phyloP scores from a whole-genome alignment of 768 basidiomycete genomes.

The Psilocybe azurescens region DNA sequence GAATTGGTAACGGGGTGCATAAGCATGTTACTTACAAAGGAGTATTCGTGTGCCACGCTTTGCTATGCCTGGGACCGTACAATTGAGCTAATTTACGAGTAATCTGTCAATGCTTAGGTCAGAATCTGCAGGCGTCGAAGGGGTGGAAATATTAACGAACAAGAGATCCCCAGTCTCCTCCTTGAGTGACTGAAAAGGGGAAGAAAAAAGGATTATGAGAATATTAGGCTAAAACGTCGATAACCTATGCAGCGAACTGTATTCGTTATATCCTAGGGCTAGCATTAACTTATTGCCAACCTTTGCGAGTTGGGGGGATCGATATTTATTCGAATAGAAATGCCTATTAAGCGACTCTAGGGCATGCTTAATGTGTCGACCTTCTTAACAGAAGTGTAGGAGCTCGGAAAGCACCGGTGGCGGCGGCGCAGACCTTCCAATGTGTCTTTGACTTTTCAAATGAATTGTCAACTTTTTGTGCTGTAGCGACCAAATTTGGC shows the following conservation, averaged over 20 bases:
- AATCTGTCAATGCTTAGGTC: slow-evolving; percentile 25
- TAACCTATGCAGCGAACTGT: slow-evolving; percentile 37
- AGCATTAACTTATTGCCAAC: slow-evolving; percentile 53
- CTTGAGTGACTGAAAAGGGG: slow-evolving; percentile 43
- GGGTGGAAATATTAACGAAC: slow-evolving; percentile 24
- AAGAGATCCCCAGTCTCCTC: slow-evolving; percentile 52
- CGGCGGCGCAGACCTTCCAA: no score
- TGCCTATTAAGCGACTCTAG: no score
- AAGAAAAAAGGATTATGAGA: background rate
- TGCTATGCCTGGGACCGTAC: slow-evolving; percentile 42
- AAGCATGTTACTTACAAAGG: background rate
- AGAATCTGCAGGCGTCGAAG: background rate
- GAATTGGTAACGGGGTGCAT: background rate
- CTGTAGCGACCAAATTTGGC: no score
- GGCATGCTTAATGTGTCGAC: no score
- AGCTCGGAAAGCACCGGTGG: no score
- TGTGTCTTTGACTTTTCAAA: no score
- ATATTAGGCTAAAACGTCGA: background rate
- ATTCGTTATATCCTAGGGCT: slow-evolving; percentile 53
- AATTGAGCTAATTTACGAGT: slow-evolving; percentile 28
- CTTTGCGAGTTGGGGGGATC: background rate
- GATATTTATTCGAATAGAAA: no score
- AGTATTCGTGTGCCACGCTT: slow-evolving; percentile 58
- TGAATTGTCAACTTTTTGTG: no score
- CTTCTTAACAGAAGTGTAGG: no score